A percentile compares a stretch with the other conserved stretches of the same genome.
Conservation (phyloP, 2,329 filamentous ascomycete species). For the Colletotrichum gigasporum region DNA sequence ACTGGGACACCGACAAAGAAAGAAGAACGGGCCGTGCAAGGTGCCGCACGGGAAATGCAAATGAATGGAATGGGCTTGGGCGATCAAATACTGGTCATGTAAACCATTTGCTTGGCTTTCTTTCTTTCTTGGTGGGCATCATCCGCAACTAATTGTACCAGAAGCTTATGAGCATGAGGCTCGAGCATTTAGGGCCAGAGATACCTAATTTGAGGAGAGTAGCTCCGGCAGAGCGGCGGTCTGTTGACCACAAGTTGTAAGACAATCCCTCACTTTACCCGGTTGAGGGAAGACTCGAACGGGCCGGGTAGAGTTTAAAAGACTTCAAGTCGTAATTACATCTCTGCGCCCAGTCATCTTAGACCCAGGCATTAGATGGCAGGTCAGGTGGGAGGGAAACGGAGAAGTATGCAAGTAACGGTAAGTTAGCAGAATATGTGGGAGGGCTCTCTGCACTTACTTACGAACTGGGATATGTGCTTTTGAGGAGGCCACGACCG, state of each 20-base stretch:
- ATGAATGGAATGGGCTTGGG: background rate
- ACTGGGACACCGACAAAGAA: slow-evolving; percentile 3
- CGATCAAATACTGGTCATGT: background rate
- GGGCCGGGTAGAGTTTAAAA: background rate
- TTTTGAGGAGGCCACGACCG: too few species aligned
- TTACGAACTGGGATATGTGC: background rate
- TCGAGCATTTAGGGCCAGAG: slow-evolving; percentile 5
- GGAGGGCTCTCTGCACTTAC: background rate
- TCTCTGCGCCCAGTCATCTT: slow-evolving; percentile 17
- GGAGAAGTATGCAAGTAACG: slow-evolving; percentile 17
- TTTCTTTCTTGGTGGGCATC: too few species aligned
- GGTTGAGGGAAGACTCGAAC: background rate
- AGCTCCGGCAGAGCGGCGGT: background rate
- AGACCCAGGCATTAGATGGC: slow-evolving; percentile 7
- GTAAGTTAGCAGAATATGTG: slow-evolving; percentile 4
- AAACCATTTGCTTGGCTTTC: too few species aligned
- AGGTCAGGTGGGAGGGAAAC: slow-evolving; percentile 1
- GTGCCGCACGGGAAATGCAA: background rate
- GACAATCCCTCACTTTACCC: background rate
- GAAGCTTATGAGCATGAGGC: slow-evolving; percentile 4
- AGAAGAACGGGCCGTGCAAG: background rate
- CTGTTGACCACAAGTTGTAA: background rate
- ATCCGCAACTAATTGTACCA: too few species aligned
- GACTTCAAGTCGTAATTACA: slow-evolving; percentile 1
- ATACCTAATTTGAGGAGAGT: background rate